Conservation (phyloP, 2,329 filamentous ascomycete species). For the Paecilomyces dactylethromorphus region DNA sequence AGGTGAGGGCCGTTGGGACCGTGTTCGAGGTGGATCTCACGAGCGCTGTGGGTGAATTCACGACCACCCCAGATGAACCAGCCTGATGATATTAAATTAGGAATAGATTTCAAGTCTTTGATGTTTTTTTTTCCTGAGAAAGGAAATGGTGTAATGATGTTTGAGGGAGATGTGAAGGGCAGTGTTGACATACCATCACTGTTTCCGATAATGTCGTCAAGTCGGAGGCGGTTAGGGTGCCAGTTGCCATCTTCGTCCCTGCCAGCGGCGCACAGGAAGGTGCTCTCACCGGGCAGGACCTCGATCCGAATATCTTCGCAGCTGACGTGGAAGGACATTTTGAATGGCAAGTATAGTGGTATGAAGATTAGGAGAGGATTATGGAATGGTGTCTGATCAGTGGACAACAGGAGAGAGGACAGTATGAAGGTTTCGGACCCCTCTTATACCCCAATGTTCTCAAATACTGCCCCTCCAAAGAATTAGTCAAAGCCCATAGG, state of each 20-base stretch:
- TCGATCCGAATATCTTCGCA: neutral
- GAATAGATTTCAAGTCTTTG: neutral
- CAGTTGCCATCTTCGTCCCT: neutral
- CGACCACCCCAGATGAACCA: conserved; percentile 15
- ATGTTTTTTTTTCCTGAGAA: no score
- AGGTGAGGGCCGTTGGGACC: conserved; percentile 11
- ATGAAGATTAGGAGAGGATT: neutral
- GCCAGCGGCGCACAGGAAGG: neutral
- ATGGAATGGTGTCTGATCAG: neutral
- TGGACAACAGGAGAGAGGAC: neutral
- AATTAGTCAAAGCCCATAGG: neutral
- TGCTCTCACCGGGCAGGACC: neutral
- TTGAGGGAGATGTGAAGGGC: neutral
- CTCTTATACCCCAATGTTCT: neutral
- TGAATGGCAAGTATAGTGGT: neutral
- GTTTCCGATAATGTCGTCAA: neutral
- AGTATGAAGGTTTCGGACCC: neutral
- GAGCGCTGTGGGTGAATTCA: conserved; percentile 11
- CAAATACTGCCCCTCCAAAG: neutral
- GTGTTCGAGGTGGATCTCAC: conserved; percentile 8
- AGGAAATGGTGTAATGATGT: neutral
- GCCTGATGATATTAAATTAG: conserved; percentile 3
- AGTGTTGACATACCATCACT: neutral
- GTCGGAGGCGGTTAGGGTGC: neutral
- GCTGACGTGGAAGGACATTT: conserved; percentile 1